Evolutionary conservation across 371 early-diverging fungal genomes (phyloP), one percentile per base, ranked within the genome.

Genomic region (Parasitella parasitica): DNA sequence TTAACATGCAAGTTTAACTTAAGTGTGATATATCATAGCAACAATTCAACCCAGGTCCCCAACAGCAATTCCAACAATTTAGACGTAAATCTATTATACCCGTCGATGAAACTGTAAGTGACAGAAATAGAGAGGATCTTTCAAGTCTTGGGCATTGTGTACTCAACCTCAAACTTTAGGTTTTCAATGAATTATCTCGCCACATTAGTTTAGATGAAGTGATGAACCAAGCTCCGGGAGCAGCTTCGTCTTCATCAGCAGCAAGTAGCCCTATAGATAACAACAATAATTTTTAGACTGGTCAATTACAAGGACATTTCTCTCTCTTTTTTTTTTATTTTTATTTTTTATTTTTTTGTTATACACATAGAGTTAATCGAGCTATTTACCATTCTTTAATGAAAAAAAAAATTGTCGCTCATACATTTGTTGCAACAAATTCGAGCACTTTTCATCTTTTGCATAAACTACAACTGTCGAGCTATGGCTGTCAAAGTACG

Each of bases 21-120:
- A 8, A 22, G 16, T 51, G 18, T 46, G n/a, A n/a, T n/a, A n/a
- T n/a, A n/a, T n/a, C n/a, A n/a, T 32, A 84, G 86, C 81, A 89
- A 76, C 85, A 87, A 76, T 92, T 91, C 71, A 89, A 83, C 30
- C 72, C 81, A 37, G 55, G 52, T 18, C 72, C 77, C 15, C 86
- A 87, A 9, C 78, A 75, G 60, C 76, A 73, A 66, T 86, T 87
- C 50, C 90, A 84, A 63, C 86, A 91, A 54, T 93, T 94, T 81
- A 83, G 96, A 59, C 80, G 96, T 64, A 95, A 95, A 80, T 93
- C 94, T 9, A 94, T 95, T 57, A 86, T 95, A 68, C 96, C 96
- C 35, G 93, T 95, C 60, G 68, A 67, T 41, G 63, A 67, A 58
- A 67, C 59, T 63, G 68, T 67, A 50, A 50, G 50, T 30, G 11